Evolutionary conservation across 2,329 filamentous ascomycete species (phyloP).

Genomic region (Xylariaceae sp.): DNA sequence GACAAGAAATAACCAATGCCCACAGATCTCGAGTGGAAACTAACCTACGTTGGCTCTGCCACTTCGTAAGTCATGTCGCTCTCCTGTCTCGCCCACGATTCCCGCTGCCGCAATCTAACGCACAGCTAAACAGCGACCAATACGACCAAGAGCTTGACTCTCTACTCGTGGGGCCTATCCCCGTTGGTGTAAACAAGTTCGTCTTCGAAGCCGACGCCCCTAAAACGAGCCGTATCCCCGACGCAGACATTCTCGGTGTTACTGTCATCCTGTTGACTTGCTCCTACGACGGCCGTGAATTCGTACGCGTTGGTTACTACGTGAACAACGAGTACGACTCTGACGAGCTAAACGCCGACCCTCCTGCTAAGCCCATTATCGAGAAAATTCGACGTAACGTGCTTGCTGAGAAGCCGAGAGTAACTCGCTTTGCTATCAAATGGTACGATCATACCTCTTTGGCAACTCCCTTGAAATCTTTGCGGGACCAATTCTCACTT

Average conservation of each 20-base stretch:
- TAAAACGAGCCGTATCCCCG: constrained; percentile 87
- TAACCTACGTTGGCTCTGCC: constrained; percentile 97
- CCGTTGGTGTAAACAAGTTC: constrained; percentile 98
- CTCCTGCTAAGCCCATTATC: constrained; percentile 88
- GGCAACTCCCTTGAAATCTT: not conserved
- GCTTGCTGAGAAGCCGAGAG: constrained; percentile 93
- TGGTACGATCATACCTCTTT: constrained; percentile 68
- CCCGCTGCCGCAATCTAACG: constrained; percentile 25
- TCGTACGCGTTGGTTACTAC: constrained; percentile 98
- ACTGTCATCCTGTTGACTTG: constrained; percentile 97
- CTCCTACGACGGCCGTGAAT: constrained; percentile 94
- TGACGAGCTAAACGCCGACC: constrained; percentile 85
- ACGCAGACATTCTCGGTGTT: constrained; percentile 93
- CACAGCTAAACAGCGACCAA: constrained; percentile 69
- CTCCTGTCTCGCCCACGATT: not conserved
- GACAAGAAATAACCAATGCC: constrained; percentile 16
- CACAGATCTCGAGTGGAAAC: constrained; percentile 96
- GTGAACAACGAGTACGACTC: constrained; percentile 99
- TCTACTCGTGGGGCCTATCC: constrained; percentile 95
- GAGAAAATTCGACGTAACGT: constrained; percentile 93
- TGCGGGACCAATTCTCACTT: not conserved
- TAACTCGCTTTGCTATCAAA: constrained; percentile 98
- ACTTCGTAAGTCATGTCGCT: constrained; percentile 73
- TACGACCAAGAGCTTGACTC: constrained; percentile 98
- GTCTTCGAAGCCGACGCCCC: constrained; percentile 95